phyloP scores from a whole-genome alignment of 495 filamentous ascomycete genomes.

The Lasiosphaeria miniovina region DNA sequence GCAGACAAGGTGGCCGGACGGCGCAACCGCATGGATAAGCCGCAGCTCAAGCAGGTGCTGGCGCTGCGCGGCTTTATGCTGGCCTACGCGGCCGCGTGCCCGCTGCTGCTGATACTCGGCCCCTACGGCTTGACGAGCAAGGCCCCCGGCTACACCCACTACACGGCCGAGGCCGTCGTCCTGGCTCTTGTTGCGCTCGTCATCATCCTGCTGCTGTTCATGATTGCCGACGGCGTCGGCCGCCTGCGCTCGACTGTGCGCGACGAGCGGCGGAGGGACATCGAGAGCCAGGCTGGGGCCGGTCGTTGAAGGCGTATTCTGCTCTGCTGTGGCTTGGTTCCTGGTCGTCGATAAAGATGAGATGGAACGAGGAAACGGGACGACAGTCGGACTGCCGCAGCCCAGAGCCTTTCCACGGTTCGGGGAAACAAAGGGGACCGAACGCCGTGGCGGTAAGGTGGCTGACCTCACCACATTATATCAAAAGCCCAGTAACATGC shows the following conservation, averaged over 20 bases:
- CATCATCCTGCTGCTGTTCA: background rate
- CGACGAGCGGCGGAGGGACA: too few relatives aligned
- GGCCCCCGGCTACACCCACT: background rate
- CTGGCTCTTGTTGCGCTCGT: background rate
- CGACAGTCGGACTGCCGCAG: too few relatives aligned
- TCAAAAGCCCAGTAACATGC: too few relatives aligned
- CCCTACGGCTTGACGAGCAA: slow-evolving; percentile 1
- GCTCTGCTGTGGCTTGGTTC: too few relatives aligned
- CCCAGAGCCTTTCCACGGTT: too few relatives aligned
- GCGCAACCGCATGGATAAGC: background rate
- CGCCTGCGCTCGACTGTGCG: background rate
- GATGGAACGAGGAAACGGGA: too few relatives aligned
- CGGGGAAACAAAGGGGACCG: too few relatives aligned
- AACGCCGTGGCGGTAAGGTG: too few relatives aligned
- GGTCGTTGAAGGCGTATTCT: too few relatives aligned
- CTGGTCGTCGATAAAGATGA: too few relatives aligned
- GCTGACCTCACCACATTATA: too few relatives aligned
- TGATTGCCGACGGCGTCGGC: slow-evolving; percentile 1
- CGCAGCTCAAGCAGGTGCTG: background rate
- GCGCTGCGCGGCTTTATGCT: background rate
- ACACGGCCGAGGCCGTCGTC: slow-evolving; percentile 1
- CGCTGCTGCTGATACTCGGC: slow-evolving; percentile 1
- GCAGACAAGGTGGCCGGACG: background rate
- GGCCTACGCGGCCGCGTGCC: background rate
- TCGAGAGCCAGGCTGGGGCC: too few relatives aligned